Evolutionary conservation across 2,329 filamentous ascomycete genomes (phyloP), one percentile per base, ranked within the genome.

Genomic region (Phoma sp.): DNA sequence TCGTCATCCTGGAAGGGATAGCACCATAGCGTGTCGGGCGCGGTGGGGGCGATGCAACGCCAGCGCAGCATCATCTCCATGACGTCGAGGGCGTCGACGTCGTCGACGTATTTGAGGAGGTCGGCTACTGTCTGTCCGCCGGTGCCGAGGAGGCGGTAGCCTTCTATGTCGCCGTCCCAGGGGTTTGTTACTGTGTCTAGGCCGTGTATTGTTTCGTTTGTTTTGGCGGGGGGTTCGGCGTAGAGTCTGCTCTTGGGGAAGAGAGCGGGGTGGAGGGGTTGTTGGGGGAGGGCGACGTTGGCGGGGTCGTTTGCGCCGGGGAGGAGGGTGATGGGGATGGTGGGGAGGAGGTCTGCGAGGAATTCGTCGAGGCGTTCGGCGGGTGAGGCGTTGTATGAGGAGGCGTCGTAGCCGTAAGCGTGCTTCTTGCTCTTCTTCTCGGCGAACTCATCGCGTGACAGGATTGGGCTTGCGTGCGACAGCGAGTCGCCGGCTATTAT

Each of bases 1-100:
- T 99, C 96, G 42, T 92, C 85, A 15, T 95, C 90, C 75, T 98
- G 93, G 76, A 96, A 99, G 0, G 95, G 95, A 71, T 98, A 99
- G 69, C 90, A 93, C 91, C 92, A 96, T 36, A 99, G 73, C 0
- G 96, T 99, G 75, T 99, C 96, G 0, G 96, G 95, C 1, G 95
- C 95, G 0, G 95, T 99, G 1, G 95, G 95, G 5, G 95, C 95
- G 61, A 87, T 87, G 70, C 92, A 91, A 57, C 95, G 84, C 95
- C 95, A 99, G 54, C 92, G 84, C 62, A 96, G 87, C 86, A 96
- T 95, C 52, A 88, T 88, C 76, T 98, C 95, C 90, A 98, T 95
- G 84, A 97, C 91, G 39, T 88, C 88, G 21, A 98, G 71, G 17
- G 93, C 80, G 63, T 92, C 87, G 34, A 92, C 86, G 29, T 85